Base-by-base conservation (phyloP, 164 flowering plant species). In the Chloranthus sessilifolius region DNA sequence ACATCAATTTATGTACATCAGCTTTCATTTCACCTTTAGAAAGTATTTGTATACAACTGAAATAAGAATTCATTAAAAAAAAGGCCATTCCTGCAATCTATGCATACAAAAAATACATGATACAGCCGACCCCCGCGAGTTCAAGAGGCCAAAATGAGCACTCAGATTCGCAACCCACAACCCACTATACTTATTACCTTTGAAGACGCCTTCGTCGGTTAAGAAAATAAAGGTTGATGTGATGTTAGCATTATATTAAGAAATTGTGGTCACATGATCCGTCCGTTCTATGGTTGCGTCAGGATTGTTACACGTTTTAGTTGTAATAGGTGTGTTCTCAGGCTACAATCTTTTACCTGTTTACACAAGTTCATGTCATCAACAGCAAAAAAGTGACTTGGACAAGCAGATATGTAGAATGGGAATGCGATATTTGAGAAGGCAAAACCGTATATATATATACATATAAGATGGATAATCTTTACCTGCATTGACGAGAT, bases 281-380 rank as follows among this genome's bases (percentile, higher is more conserved):
- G 56, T 62, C 56, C 35, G 56, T 33, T 43, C 49, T 63, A 68
- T 35, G 49, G 25, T 55, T 55, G 35, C 29, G 67, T 67, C 61
- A 68, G 62, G 25, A 55, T 66, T 23, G 70, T 58, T 47, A 43
- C 42, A 12, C 60, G 73, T 53, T 65, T 65, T 58, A 67, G 57
- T 64, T 85, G 95, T 58, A 83, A 35, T 27, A 68, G 53, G 50
- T 85, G 82, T 47, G 80, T 68, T 69, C 74, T 78, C 68, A 83
- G 60, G 66, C 90, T 83, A 42, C 75, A 67, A 51, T 89, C 82
- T 42, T 67, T 74, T 28, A 82, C 94, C 97, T 89, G 82, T 15
- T 57, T 43, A 14, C 16, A 43, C 17, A 38, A 17, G 30, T 36
- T 43, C 7, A 14, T 7, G 39, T 56, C 37, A 44, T 10, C n/a